These are phyloP conservation scores for Cairneyella variabilis DNA, from an alignment of 495 filamentous ascomycete genomes.

Conservation along the genomic window DNA sequence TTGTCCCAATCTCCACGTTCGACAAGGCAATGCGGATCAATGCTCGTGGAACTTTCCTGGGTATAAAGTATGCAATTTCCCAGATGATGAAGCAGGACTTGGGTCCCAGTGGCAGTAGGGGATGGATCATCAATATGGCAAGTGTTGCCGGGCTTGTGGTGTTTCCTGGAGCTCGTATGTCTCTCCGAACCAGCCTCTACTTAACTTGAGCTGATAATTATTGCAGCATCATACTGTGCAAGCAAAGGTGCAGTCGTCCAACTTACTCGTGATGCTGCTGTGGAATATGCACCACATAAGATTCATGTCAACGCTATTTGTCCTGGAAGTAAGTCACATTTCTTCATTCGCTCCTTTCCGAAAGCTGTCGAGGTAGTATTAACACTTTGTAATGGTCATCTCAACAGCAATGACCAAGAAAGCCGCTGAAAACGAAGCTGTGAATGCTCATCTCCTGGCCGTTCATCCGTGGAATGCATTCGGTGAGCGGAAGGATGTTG, in stretches of 20 bases:
- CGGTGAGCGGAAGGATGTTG: constrained; percentile 44
- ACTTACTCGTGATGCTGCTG: constrained; percentile 44
- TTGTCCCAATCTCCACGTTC: constrained; percentile 33
- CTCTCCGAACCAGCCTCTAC: no score
- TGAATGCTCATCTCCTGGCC: neutral
- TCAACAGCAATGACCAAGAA: neutral
- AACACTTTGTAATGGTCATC: constrained; percentile 14
- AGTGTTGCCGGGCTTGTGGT: constrained; percentile 44
- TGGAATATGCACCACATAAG: constrained; percentile 46
- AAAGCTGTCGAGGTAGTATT: no score
- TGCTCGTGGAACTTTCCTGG: constrained; percentile 44
- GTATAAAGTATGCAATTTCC: constrained; percentile 42
- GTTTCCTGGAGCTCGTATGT: no score
- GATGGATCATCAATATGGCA: constrained; percentile 55
- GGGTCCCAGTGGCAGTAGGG: constrained; percentile 37
- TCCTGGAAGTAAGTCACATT: constrained; percentile 46
- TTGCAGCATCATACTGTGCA: constrained; percentile 44
- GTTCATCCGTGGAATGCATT: constrained; percentile 37
- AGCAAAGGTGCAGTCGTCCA: constrained; percentile 49
- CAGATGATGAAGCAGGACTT: constrained; percentile 51
- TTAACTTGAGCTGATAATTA: no score
- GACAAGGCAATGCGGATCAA: constrained; percentile 45
- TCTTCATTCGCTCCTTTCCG: no score
- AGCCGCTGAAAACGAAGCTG: neutral
- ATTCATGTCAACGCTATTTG: constrained; percentile 55